Base-by-base conservation (phyloP, 352 stramenopile species). In the Globisporangium irregulare region DNA sequence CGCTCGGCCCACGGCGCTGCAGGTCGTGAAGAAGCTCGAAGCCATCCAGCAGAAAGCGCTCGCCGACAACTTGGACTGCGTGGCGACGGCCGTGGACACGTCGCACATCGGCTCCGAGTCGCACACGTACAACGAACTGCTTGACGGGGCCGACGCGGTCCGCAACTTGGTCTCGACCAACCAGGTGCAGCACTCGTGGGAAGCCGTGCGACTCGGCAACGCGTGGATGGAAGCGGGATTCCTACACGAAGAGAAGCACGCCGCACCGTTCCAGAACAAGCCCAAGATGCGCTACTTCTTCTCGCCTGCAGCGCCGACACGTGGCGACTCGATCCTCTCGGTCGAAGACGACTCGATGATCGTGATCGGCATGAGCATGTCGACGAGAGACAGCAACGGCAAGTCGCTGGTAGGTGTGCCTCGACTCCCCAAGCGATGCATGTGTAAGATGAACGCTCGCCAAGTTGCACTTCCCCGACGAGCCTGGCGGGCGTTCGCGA, bases 211-310 rank as follows among this genome's bases (percentile, higher is more conserved):
- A 8, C 59, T 90, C 18, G 82, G 82, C 24, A 89, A 90, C 59
- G 80, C 80, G 14, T 78, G 87, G 48, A 88, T 90, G 81, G 80
- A 90, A 61, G 74, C 78, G 1, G 80, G 78, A 10, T 64, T 86
- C 32, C 63, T 90, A 14, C 81, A 88, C 48, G 79, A 90, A 60
- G 62, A 70, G 25, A 86, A 84, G 50, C 81, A 90, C 48, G 54
- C 67, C 9, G 59, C 56, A 10, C 74, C 77, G 43, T 87, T 87
- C 62, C 68, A 78, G 59, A 67, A 72, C 59, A 59, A 59, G 46
- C 41, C 55, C 5, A 48, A 32, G n/a, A 64, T 27, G 43, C 64
- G 64, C 7, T 69, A 69, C 46, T 69, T 59, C 55, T 69, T 69
- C 56, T 58, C 54, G 1, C 50, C 61, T 14, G 34, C 62, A n/a